These are phyloP conservation scores for Udeniomyces megalosporus DNA, from an alignment of 768 basidiomycete species.

Conservation along the genomic window DNA sequence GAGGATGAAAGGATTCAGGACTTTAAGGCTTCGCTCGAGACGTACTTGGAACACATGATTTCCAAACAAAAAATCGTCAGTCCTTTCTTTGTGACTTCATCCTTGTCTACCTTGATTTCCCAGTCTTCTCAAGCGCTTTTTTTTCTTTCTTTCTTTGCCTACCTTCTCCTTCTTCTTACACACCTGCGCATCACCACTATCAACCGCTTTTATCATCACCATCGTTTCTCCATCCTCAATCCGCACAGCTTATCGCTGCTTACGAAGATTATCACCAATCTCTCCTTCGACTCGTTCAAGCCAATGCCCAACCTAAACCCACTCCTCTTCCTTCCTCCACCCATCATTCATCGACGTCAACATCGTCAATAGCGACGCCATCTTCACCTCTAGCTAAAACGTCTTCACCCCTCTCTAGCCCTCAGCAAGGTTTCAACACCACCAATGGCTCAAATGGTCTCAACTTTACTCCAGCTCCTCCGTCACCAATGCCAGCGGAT, in stretches of 20 bases:
- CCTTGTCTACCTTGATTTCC: background rate
- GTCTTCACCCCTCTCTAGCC: no score
- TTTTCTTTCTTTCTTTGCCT: background rate
- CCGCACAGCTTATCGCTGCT: slow-evolving; percentile 44
- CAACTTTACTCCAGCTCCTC: no score
- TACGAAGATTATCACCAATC: slow-evolving; percentile 73
- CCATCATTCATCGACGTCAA: no score
- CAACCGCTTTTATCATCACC: background rate
- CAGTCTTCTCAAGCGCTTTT: background rate
- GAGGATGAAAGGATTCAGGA: slow-evolving; percentile 87
- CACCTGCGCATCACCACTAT: background rate
- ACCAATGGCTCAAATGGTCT: no score
- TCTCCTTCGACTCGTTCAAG: slow-evolving; percentile 33
- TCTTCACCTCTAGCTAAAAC: no score
- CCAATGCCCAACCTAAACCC: no score
- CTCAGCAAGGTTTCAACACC: no score
- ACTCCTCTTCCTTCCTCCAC: no score
- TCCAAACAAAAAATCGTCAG: slow-evolving; percentile 60
- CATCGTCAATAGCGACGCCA: no score
- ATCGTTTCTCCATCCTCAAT: no score
- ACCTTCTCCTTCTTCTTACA: background rate
- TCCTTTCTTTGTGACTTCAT: background rate
- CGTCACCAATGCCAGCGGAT: no score
- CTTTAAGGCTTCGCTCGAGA: slow-evolving; percentile 68
- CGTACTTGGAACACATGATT: slow-evolving; percentile 76